These are phyloP conservation scores for Boechera divaricarpa DNA, from an alignment of 345 rosid genomes.

Conservation along the genomic window DNA sequence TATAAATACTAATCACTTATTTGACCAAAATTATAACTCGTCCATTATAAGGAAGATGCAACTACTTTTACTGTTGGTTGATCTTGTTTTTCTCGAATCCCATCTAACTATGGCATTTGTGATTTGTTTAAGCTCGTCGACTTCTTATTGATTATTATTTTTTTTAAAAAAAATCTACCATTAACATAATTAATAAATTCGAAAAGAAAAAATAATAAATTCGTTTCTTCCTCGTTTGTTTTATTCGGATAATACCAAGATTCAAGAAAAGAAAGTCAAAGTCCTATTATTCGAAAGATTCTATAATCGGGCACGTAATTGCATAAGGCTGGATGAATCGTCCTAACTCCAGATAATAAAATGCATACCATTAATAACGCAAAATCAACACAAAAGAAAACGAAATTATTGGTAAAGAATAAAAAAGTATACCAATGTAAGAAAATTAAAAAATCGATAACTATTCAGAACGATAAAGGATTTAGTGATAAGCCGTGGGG, in stretches of 20 bases:
- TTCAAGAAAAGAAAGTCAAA: background rate
- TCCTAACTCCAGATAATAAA: background rate
- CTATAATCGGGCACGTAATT: background rate
- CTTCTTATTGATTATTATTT: background rate
- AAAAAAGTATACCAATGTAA: no score
- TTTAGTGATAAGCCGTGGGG: constrained; percentile 10
- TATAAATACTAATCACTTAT: constrained; percentile 23
- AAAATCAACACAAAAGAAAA: background rate
- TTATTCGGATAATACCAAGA: background rate
- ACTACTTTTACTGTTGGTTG: constrained; percentile 46
- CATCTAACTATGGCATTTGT: constrained; percentile 16
- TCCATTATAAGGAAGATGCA: constrained; percentile 35
- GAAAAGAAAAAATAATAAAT: background rate
- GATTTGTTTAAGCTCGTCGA: constrained; percentile 24
- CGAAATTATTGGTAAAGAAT: background rate
- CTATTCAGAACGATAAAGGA: background rate
- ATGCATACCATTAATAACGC: background rate
- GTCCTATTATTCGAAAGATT: background rate
- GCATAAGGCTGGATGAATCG: background rate
- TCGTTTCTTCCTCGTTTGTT: background rate
- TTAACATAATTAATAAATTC: background rate
- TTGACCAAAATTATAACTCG: constrained; percentile 17
- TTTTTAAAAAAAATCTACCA: no score
- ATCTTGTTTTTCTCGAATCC: constrained; percentile 24
- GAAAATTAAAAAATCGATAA: no score